These are phyloP conservation scores for Apiotrichum domesticum DNA, from an alignment of 1,284 basidiomycete species.

Conservation along the genomic window DNA sequence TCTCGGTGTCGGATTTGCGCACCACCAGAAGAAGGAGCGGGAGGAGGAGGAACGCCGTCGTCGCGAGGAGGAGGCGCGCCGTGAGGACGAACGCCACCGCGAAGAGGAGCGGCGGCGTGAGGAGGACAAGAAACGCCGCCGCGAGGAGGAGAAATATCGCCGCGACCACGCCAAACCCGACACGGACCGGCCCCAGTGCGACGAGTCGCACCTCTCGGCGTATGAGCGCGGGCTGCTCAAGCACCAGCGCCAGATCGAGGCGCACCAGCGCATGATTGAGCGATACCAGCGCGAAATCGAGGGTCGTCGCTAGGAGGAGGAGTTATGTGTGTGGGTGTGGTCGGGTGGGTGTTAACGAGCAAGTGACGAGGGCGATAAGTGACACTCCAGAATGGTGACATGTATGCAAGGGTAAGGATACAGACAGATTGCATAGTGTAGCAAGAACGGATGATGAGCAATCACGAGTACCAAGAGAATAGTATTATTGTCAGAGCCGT, in stretches of 20 bases:
- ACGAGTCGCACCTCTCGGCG: background rate
- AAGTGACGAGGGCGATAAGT: no score
- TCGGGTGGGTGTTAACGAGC: no score
- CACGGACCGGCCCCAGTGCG: background rate
- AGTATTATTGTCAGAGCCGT: no score
- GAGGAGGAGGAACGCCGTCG: background rate
- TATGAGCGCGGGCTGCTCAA: constrained; percentile 4
- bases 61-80: background rate
- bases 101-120: no score
- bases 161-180: background rate
- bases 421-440: no score
- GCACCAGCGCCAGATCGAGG: constrained; percentile 10
- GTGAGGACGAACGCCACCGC: no score
- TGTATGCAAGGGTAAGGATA: no score
- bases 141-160: background rate
- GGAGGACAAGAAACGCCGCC: background rate
- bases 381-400: no score
- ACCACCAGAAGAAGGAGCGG: constrained; percentile 1
- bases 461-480: no score
- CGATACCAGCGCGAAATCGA: constrained; percentile 4
- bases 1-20: background rate
- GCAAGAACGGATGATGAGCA: no score
- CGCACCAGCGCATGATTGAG: constrained; percentile 6
- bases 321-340: background rate
- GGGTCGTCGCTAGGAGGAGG: background rate